These are phyloP conservation scores for Cystobasidiopsis lactophilus DNA, from an alignment of 768 basidiomycete genomes.

Conservation along the genomic window DNA sequence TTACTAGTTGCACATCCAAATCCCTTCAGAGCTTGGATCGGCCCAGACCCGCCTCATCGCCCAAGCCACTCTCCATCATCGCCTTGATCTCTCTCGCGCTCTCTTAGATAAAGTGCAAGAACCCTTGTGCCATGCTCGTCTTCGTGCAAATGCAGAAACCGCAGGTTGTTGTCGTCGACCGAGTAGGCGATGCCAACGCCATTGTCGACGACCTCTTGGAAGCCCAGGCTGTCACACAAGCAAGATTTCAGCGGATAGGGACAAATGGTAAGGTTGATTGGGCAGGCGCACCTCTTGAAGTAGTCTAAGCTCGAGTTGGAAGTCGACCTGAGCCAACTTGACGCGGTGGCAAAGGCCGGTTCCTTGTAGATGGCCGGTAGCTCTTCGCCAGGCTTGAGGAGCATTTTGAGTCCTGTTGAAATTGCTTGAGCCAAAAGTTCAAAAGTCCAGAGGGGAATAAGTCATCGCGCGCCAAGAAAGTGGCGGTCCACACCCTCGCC, in stretches of 20 bases:
- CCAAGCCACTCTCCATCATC: slow-evolving; percentile 24
- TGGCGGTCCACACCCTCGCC: slow-evolving; percentile 90
- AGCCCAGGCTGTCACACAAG: too few species aligned
- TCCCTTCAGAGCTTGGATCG: too few species aligned
- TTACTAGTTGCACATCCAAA: too few species aligned
- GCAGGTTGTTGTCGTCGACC: slow-evolving; percentile 59
- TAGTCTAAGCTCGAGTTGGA: slow-evolving; percentile 59
- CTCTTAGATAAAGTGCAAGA: slow-evolving; percentile 46
- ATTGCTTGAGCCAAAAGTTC: too few species aligned
- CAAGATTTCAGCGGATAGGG: too few species aligned
- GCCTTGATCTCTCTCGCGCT: slow-evolving; percentile 53
- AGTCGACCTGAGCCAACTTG: slow-evolving; percentile 84
- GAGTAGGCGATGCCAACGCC: slow-evolving; percentile 86
- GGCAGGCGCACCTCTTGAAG: slow-evolving; percentile 30
- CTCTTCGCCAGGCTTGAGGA: slow-evolving; percentile 47
- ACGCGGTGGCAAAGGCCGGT: slow-evolving; percentile 39
- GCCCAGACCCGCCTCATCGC: too few species aligned
- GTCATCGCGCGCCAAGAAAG: slow-evolving; percentile 78
- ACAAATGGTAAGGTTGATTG: too few species aligned
- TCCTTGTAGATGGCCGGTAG: slow-evolving; percentile 27
- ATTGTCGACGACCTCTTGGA: slow-evolving; percentile 46
- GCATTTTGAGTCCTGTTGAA: slow-evolving; percentile 69
- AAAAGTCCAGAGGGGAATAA: too few species aligned
- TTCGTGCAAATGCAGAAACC: slow-evolving; percentile 22
- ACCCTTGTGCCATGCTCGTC: slow-evolving; percentile 32